Evolutionary conservation across 805 yeast species (phyloP).

Genomic region (Kuraishia ogatae): DNA sequence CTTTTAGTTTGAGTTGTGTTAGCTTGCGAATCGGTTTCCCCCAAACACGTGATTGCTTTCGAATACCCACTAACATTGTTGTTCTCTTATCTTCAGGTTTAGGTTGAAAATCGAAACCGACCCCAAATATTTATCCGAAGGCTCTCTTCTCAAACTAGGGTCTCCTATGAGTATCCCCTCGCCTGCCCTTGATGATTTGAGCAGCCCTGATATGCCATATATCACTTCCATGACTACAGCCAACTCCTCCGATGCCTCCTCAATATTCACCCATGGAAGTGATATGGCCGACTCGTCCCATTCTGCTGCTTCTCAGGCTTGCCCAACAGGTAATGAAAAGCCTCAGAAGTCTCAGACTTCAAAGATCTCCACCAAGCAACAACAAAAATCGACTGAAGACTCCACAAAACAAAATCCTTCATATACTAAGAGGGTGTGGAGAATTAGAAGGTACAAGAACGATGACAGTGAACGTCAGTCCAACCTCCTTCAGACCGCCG

Average conservation of each 20-base stretch:
- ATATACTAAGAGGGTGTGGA: slow-evolving; percentile 18
- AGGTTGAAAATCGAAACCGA: not conserved
- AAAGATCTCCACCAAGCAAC: not conserved
- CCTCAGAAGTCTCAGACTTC: not conserved
- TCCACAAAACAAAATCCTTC: not conserved
- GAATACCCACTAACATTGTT: not conserved
- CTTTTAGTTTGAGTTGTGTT: no score
- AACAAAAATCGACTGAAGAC: not conserved
- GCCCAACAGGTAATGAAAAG: not conserved
- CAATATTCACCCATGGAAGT: not conserved
- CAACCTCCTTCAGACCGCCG: slow-evolving; percentile 14
- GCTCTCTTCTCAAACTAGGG: not conserved
- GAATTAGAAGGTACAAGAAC: slow-evolving; percentile 19
- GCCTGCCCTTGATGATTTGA: not conserved
- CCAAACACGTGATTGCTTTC: not conserved
- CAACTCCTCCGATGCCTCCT: not conserved
- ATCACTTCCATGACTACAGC: not conserved
- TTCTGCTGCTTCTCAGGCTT: not conserved
- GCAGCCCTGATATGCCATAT: not conserved
- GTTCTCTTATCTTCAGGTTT: not conserved
- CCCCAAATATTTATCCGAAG: not conserved
- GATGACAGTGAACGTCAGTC: slow-evolving; percentile 25
- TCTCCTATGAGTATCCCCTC: not conserved
- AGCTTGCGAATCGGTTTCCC: no score
- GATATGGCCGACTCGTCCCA: not conserved